Evolutionary conservation across 2,329 filamentous ascomycete species (phyloP).

Genomic region (Fusarium sp.): DNA sequence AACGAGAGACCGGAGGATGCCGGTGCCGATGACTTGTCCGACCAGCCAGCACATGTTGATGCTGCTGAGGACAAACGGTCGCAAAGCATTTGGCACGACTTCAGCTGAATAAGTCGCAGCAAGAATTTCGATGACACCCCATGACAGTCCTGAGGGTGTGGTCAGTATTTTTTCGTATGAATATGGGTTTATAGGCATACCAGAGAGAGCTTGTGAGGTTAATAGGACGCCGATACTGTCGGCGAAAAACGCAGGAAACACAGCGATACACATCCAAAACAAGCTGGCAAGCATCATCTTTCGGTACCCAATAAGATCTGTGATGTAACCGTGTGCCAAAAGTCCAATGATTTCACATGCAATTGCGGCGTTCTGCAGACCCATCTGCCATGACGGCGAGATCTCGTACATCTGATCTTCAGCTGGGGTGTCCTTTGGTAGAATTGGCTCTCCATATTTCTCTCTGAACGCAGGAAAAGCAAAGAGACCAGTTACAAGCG

Average conservation of each 20-base stretch:
- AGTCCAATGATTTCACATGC: conserved; percentile 50
- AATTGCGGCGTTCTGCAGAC: conserved; percentile 36
- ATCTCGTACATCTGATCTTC: conserved; percentile 51
- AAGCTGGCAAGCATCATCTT: conserved; percentile 53
- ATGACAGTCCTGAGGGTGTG: conserved; percentile 43
- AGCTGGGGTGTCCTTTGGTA: neutral
- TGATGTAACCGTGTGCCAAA: conserved; percentile 53
- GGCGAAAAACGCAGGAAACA: conserved; percentile 54
- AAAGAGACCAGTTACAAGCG: conserved; percentile 35
- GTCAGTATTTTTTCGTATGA: neutral
- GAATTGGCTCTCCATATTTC: conserved; percentile 19
- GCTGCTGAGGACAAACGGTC: conserved; percentile 51
- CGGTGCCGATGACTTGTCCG: conserved; percentile 52
- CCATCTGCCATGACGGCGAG: conserved; percentile 40
- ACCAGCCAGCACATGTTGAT: conserved; percentile 57
- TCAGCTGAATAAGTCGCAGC: conserved; percentile 55
- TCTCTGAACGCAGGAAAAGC: conserved; percentile 41
- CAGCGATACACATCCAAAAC: conserved; percentile 49
- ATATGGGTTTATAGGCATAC: neutral
- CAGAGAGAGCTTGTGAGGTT: conserved; percentile 49
- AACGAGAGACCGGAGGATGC: conserved; percentile 49
- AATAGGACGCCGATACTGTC: conserved; percentile 47
- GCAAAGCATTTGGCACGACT: conserved; percentile 46
- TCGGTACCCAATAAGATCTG: conserved; percentile 51
- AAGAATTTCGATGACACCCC: conserved; percentile 51